Evolutionary conservation across 2,329 filamentous ascomycete genomes (phyloP), one percentile per base, ranked within the genome.

Genomic region (Chrysoporthe austroafricana): DNA sequence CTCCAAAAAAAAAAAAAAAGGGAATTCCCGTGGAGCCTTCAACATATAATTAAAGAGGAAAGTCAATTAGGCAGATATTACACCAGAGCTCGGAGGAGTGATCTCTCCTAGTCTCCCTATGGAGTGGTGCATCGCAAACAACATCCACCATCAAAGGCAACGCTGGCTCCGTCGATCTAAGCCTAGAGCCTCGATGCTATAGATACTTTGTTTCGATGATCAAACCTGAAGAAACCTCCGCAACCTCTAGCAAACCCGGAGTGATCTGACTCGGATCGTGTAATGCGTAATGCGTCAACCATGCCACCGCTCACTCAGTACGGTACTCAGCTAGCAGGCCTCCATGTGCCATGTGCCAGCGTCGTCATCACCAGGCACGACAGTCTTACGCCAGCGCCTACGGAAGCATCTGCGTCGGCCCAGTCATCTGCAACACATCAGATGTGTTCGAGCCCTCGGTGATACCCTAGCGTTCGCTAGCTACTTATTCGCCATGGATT

Each of bases 291-390:
- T n/a, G 34, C 61, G 34, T 63, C 4, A 39, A 13, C 44, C 36
- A 36, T 36, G 18, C 43, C 42, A 11, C 18, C 32, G 16, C 21
- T 62, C 18, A 18, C 6, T 32, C 39, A 11, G 11, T 7, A 6
- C 18, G 42, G 42, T 36, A 48, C 14, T 11, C 34, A 46, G 13
- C 36, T 32, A 54, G 26, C 50, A 54, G 21, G 14, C 14, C 50
- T 32, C 21, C 11, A 34, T 14, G 50, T 32, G 11, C 50, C 50
- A 21, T 13, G 50, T 54, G 50, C 50, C 32, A 54, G 50, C n/a
- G 61, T 63, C 61, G 9, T 62, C 43, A 50, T 9, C 60, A 32
- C 44, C 46, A 54, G 46, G 32, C 61, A 54, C 13, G 9, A 8
- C 34, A 42, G 2, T 36, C 11, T 8, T 34, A 63, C 32, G 32